Percentiles rank a stretch among this genome's conserved stretches.
Evolutionary conservation across 129 eudicot genomes (phyloP).

Genomic region (carrot (Daucus carota)): DNA sequence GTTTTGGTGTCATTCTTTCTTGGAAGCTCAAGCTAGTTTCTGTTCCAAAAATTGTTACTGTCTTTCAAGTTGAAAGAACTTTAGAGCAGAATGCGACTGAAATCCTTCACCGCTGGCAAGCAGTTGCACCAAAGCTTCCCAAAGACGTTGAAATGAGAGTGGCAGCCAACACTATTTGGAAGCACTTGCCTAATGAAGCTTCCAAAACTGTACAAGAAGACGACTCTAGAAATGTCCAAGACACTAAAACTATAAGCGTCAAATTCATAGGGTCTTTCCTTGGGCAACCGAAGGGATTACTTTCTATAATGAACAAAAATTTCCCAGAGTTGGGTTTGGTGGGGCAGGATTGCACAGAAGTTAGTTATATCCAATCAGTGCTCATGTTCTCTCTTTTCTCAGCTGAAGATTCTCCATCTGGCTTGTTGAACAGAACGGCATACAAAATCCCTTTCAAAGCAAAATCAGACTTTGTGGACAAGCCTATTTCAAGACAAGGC

Average conservation of each 20-base stretch:
- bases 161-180: neutral
- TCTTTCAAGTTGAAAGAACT: too few species aligned
- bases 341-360: neutral
- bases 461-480: neutral
- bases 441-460: neutral
- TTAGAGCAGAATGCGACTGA: neutral
- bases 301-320: neutral
- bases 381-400: neutral
- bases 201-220: neutral
- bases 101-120: neutral
- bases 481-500: neutral
- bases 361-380: neutral
- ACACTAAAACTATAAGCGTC: neutral
- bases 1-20: too few species aligned
- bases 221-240: neutral
- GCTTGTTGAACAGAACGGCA: neutral
- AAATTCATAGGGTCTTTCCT: neutral
- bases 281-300: neutral
- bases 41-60: too few species aligned
- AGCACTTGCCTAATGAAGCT: neutral
- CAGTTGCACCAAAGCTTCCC: too few species aligned
- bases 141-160: neutral
- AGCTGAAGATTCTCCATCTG: neutral
- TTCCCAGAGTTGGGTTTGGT: neutral
- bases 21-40: too few species aligned